Evolutionary conservation across 2,329 filamentous ascomycete genomes (phyloP).

Genomic region (Trichoderma pleuroti): DNA sequence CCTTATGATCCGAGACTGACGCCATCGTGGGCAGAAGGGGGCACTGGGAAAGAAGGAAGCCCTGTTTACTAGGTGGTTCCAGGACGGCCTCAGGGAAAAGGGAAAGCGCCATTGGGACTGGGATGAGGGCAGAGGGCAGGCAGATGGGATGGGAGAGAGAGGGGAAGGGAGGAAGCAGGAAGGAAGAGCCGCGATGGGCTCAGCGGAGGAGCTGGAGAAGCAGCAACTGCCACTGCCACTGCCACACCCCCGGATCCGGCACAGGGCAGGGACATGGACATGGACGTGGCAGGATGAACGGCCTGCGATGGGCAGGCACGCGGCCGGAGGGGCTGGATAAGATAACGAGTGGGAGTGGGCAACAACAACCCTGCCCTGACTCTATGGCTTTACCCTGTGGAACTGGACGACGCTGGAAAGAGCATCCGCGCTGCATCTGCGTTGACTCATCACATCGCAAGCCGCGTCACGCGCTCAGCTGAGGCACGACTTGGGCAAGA

Average conservation of each 20-base stretch:
- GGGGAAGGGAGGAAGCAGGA: neutral
- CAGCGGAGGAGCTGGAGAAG: neutral
- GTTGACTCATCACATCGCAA: constrained; percentile 11
- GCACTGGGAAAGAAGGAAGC: neutral
- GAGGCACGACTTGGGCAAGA: neutral
- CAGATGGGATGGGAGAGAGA: neutral
- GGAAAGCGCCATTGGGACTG: neutral
- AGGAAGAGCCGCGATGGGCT: neutral
- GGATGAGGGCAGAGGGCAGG: neutral
- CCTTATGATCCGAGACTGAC: constrained; percentile 15
- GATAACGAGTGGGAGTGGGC: neutral
- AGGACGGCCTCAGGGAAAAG: neutral
- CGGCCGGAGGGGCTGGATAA: neutral
- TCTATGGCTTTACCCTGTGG: neutral
- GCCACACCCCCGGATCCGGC: constrained; percentile 1
- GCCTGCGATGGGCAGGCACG: constrained; percentile 1
- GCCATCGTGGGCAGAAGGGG: constrained; percentile 6
- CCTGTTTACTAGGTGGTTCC: neutral
- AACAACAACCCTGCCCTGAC: neutral
- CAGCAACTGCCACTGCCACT: neutral
- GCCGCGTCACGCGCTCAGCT: constrained; percentile 11
- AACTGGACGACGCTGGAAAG: neutral
- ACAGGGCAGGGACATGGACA: neutral
- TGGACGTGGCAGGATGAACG: neutral
- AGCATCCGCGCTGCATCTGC: neutral